Conservation (phyloP, 305 asterid genomes). For the Andrographis paniculata region DNA sequence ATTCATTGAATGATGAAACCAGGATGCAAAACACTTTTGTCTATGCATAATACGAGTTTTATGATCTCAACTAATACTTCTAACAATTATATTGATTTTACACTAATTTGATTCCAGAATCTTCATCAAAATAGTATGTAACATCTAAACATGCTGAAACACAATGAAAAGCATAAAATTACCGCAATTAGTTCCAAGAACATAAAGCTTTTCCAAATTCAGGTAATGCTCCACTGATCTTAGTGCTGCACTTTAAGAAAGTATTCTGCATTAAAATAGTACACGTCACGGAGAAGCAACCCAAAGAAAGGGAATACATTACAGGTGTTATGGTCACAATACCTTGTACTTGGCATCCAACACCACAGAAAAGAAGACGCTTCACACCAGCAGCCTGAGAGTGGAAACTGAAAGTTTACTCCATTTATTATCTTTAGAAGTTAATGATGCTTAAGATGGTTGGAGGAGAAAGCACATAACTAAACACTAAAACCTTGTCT, state of each 20-base stretch:
- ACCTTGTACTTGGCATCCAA: slow-evolving; percentile 99
- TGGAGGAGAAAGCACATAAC: slow-evolving; percentile 10
- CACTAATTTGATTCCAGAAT: not conserved
- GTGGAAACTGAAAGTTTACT: slow-evolving; percentile 17
- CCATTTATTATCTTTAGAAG: slow-evolving; percentile 12
- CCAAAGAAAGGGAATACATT: slow-evolving; percentile 14
- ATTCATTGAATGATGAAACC: too few relatives aligned
- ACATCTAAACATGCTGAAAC: slow-evolving; percentile 1
- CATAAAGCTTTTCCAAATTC: slow-evolving; percentile 94
- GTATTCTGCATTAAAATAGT: slow-evolving; percentile 55
- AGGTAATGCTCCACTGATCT: slow-evolving; percentile 86
- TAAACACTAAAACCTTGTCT: not conserved
- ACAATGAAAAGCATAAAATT: slow-evolving; percentile 19
- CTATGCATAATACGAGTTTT: too few relatives aligned
- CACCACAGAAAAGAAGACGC: slow-evolving; percentile 96
- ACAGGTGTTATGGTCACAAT: slow-evolving; percentile 17
- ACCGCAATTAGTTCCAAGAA: slow-evolving; percentile 97
- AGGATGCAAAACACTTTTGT: too few relatives aligned
- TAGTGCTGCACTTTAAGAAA: slow-evolving; percentile 87
- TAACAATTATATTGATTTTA: not conserved
- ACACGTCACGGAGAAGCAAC: slow-evolving; percentile 33
- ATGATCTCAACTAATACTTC: slow-evolving; percentile 6
- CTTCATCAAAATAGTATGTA: too few relatives aligned
- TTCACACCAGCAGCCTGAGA: slow-evolving; percentile 93
- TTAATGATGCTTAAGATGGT: slow-evolving; percentile 11